These are phyloP conservation scores for Polychaeton citri DNA, from an alignment of 2,329 filamentous ascomycete species.

Conservation along the genomic window DNA sequence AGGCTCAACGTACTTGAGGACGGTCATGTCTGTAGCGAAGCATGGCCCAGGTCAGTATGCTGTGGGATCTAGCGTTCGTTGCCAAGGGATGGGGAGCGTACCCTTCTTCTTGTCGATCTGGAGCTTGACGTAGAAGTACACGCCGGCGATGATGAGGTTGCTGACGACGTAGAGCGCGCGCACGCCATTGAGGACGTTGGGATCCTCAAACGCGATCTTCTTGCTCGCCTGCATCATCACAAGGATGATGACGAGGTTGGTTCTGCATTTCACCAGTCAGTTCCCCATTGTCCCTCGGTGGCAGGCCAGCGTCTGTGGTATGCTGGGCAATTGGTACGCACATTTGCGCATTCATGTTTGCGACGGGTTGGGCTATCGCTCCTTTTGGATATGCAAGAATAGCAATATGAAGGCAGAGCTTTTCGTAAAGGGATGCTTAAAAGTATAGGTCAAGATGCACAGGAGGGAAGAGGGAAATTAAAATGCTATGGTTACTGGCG, in stretches of 20 bases:
- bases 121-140: slow-evolving; percentile 76
- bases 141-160: slow-evolving; percentile 67
- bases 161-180: slow-evolving; percentile 53
- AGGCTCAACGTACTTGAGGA: slow-evolving; percentile 96
- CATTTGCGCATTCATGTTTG: slow-evolving; percentile 23
- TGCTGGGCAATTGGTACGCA: slow-evolving; percentile 7
- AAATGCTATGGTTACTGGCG: no score
- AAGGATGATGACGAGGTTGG: slow-evolving; percentile 87
- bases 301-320: slow-evolving; percentile 1
- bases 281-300: slow-evolving; percentile 1
- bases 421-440: no score
- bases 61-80: background rate
- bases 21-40: slow-evolving; percentile 84
- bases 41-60: background rate
- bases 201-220: slow-evolving; percentile 87
- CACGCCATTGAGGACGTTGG: slow-evolving; percentile 51
- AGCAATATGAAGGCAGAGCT: no score
- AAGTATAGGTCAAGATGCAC: no score
- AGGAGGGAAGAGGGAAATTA: no score
- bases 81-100: slow-evolving; percentile 26
- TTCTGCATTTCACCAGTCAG: slow-evolving; percentile 37
- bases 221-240: slow-evolving; percentile 98
- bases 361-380: slow-evolving; percentile 4
- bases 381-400: no score
- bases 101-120: slow-evolving; percentile 96